These are phyloP conservation scores for Ramaria sp. DNA, from an alignment of 768 basidiomycete species.

Conservation along the genomic window DNA sequence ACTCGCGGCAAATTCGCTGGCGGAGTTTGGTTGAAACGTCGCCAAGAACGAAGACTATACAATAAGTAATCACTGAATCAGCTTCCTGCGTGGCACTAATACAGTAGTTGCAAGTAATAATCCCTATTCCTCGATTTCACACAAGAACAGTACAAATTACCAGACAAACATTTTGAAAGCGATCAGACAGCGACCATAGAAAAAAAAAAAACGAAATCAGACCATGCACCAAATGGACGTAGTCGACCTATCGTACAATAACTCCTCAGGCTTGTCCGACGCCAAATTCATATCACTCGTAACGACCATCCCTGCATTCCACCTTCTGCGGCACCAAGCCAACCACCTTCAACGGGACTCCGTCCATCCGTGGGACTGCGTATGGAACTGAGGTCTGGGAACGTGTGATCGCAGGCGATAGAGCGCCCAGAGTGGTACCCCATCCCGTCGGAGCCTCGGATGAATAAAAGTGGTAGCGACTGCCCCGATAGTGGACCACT, in stretches of 20 bases:
- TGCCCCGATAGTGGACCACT: conserved; percentile 6
- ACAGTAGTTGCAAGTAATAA: not conserved
- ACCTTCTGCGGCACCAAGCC: conserved; percentile 56
- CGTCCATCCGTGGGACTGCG: conserved; percentile 36
- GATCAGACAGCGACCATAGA: not conserved
- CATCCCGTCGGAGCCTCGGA: conserved; percentile 73
- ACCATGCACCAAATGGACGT: not conserved
- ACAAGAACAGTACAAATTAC: not conserved
- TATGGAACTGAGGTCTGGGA: conserved; percentile 47
- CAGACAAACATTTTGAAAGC: conserved; percentile 4
- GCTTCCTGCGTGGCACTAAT: not conserved
- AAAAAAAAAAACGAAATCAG: conserved; percentile 1
- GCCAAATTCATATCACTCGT: conserved; percentile 52
- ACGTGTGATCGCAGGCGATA: conserved; percentile 73
- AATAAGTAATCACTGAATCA: not conserved
- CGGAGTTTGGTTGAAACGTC: not conserved
- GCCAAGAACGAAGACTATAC: too few species aligned
- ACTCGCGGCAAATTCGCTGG: not conserved
- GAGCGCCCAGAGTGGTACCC: conserved; percentile 84
- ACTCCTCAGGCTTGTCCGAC: not conserved
- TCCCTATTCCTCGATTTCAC: not conserved
- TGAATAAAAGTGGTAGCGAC: conserved; percentile 64
- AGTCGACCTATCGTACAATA: not conserved
- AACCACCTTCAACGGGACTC: conserved; percentile 55
- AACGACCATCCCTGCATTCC: conserved; percentile 69